Evolutionary conservation across 192 early-diverging fungal species (phyloP), one percentile per base, ranked within the genome.

Genomic region (Coemansia aciculifera): DNA sequence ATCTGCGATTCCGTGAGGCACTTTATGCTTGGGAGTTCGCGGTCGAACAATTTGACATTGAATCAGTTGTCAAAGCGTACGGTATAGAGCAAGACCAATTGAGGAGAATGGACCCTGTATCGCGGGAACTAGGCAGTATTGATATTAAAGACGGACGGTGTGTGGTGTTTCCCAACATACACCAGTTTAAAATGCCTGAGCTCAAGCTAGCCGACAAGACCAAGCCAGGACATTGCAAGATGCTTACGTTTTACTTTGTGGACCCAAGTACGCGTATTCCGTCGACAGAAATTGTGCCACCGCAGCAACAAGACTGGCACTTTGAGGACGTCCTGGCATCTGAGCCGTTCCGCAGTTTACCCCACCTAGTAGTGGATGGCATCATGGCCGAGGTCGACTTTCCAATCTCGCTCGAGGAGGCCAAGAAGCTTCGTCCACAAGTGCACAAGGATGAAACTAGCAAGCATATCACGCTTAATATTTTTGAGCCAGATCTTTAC

Each of bases 161-260:
- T 65, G 64, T 92, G 31, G 88, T 84, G 31, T 93, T 91, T 68
- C 88, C 90, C 0, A 93, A 92, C 75, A 62, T 74, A 12, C 85
- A 84, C 57, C 90, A 92, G 77, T 89, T 92, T 70, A 61, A 79
- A 21, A 85, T 91, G 1, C 75, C 81, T 2, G 79, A 81, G 0
- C 90, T 93, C 65, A 62, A 73, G 52, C 81, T 93, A 19, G 69
- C 52, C 10, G 88, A 91, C 51, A 74, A 66, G 38, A 81, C 84
- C 24, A 85, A 85, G 40, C 82, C 86, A 0, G 92, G 92, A 0
- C 77, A 85, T 43, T 83, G 89, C 69, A 88, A 88, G 68, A 89
- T 91, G 42, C 64, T 93, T 3, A 75, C 72, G 9, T 90, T 92
- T 59, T 90, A 90, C 78, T 77, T 92, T 43, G 83, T 93, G 1